Conservation (phyloP, 129 eudicot species). For the Flaveria linearis region DNA sequence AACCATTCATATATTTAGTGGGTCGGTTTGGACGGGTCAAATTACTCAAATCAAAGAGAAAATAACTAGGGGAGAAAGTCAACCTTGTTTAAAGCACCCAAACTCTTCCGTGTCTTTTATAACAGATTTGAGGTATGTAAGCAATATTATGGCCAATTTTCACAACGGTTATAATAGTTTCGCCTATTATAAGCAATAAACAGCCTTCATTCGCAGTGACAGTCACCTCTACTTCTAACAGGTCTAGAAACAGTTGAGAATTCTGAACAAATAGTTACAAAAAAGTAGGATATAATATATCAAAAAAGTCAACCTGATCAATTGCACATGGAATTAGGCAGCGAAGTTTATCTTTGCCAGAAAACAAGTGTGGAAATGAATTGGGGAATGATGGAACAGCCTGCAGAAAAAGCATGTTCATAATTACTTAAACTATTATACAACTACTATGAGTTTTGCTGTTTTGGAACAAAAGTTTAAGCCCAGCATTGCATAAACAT, state of each 20-base stretch:
- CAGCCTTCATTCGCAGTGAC: neutral
- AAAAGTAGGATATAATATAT: neutral
- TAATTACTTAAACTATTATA: neutral
- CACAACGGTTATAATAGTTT: neutral
- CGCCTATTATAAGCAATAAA: neutral
- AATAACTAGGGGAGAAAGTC: neutral
- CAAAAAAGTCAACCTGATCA: slow-evolving; percentile 60
- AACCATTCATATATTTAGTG: neutral
- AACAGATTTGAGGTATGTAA: neutral
- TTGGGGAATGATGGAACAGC: slow-evolving; percentile 96
- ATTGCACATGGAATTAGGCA: slow-evolving; percentile 96
- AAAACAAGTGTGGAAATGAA: slow-evolving; percentile 91
- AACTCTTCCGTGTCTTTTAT: neutral
- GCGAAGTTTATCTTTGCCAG: slow-evolving; percentile 74
- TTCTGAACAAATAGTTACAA: neutral
- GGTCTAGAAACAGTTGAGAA: neutral
- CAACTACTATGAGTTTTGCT: neutral
- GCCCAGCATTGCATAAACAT: neutral
- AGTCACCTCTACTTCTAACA: neutral
- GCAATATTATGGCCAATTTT: neutral
- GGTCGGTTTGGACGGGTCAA: neutral
- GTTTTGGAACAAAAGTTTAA: neutral
- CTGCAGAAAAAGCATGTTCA: slow-evolving; percentile 38
- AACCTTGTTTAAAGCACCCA: neutral
- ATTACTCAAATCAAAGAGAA: neutral